Base-by-base conservation (phyloP, 495 filamentous ascomycete species). In the Thozetella sp. region DNA sequence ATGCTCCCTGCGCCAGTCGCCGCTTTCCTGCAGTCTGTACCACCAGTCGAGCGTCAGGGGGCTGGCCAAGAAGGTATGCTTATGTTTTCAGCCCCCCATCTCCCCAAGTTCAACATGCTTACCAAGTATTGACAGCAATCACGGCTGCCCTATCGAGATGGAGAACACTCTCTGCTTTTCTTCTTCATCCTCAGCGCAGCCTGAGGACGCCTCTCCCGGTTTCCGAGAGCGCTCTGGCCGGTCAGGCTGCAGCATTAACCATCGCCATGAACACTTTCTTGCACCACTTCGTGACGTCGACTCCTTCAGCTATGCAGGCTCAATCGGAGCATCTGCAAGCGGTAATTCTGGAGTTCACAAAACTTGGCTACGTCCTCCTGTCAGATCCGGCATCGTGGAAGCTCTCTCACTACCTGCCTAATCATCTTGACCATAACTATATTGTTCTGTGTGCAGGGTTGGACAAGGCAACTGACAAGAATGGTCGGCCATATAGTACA, bases 91-190 rank as follows among this genome's bases (percentile, higher is more conserved):
- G 2, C 11, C 23, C 13, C 2, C 20, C 11, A 2, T 19, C 6
- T n/a, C 3, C 34, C 25, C 1, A 56, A 17, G 27, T 22, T 23
- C 22, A 53, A 19, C 17, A 59, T 26, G 1, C 17, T 24, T 23
- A 24, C 19, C 30, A 27, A 30, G 19, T 9, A 23, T 13, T 46
- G 12, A 54, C 46, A 76, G 72, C 60, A 11, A 53, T 64, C n/a
- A 45, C 71, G 17, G 37, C 60, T 10, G 74, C 74, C 12, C 58
- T 74, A 22, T 63, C 64, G 55, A 58, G 63, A 34, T 75, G 74
- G 74, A 66, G 74, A 34, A 63, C 59, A n/a, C 57, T 76, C 4
- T 72, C 74, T 10, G 67, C 72, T 9, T 76, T 70, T 54, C 53
- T 76, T 11, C 69, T 76, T 34, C 69, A 74, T 52, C 59, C 69